Percentiles rank a stretch among this genome's conserved stretches.
These are phyloP conservation scores for Moelleriella libera DNA, from an alignment of 2,329 filamentous ascomycete genomes.

Conservation along the genomic window DNA sequence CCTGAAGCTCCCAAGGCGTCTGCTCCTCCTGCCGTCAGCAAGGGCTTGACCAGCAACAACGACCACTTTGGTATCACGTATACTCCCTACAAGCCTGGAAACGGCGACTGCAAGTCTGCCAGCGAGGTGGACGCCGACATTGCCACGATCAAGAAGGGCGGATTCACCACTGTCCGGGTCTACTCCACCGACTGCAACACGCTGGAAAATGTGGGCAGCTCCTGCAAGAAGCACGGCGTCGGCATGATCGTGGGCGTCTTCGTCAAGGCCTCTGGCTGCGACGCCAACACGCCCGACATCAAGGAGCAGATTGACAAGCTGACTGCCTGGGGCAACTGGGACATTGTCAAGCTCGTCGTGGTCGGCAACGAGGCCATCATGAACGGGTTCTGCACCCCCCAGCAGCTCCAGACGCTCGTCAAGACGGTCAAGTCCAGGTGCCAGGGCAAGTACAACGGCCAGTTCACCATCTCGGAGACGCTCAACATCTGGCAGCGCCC, in stretches of 20 bases:
- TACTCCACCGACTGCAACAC: constrained; percentile 89
- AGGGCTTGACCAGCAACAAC: constrained; percentile 24
- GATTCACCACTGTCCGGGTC: constrained; percentile 61
- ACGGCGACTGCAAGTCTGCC: constrained; percentile 50
- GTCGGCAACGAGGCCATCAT: constrained; percentile 87
- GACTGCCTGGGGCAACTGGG: constrained; percentile 58
- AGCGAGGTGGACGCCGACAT: constrained; percentile 47
- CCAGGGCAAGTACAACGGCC: constrained; percentile 54
- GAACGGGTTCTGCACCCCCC: constrained; percentile 51
- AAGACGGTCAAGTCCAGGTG: constrained; percentile 49
- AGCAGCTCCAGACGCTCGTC: constrained; percentile 59
- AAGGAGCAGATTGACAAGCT: constrained; percentile 63
- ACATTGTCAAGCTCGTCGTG: constrained; percentile 64
- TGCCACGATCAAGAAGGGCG: constrained; percentile 43
- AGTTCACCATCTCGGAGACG: constrained; percentile 76
- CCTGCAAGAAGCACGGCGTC: constrained; percentile 51
- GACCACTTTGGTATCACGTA: constrained; percentile 66
- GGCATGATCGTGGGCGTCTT: constrained; percentile 81
- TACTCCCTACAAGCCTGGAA: constrained; percentile 51
- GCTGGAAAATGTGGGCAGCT: constrained; percentile 59
- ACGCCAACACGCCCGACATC: constrained; percentile 44
- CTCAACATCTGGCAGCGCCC: constrained; percentile 60
- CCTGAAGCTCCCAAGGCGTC: constrained; percentile 4
- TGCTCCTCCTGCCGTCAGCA: constrained; percentile 3
- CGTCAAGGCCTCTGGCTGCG: constrained; percentile 53